Base-by-base conservation (phyloP, 805 yeast genomes). In the Saccharomycopsis sp. region DNA sequence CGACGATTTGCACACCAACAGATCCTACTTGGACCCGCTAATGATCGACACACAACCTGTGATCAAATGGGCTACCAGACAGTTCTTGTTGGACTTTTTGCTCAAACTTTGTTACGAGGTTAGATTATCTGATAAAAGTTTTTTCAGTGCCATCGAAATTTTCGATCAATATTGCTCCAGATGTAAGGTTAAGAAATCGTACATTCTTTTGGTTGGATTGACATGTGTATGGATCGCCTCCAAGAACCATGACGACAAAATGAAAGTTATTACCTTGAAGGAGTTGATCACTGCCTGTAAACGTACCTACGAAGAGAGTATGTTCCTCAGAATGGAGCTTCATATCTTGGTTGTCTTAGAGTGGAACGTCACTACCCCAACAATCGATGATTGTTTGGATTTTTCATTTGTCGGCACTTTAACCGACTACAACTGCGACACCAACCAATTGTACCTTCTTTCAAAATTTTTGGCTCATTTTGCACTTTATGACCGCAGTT, bases 151-250 rank as follows among this genome's bases (percentile, higher is more conserved):
- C 63, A 81, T 86, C 62, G 84, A 84, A 66, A 79, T 91, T 61
- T 79, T 92, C 59, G 97, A 92, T 69, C 80, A 97, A 59, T 93
- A 92, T 73, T 86, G 94, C 68, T 85, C 94, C 56, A 85, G 82
- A 66, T 77, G 97, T 61, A 82, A 89, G 7, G 90, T 89, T 1
- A 83, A 85, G 69, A 82, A 84, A 64, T 87, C 85, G 62, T 97
- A 90, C 68, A 85, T 87, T 68, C 97, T 91, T 72, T 76, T 92
- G 56, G 82, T 92, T 25, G 96, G 96, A 29, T 82, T 96, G 64
- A 85, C 96, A 1, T 85, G 96, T 29, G 72, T 92, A 56, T 93
- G 97, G 97, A 81, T 93, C 19, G 91, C 96, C 2, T 80, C 96
- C 42, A 92, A 92, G 69, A 78, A 82, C 59, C 78, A 81, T 64